Evolutionary conservation across 2,329 filamentous ascomycete species (phyloP), one percentile per base, ranked within the genome.

Genomic region (Sclerotinia glacialis): DNA sequence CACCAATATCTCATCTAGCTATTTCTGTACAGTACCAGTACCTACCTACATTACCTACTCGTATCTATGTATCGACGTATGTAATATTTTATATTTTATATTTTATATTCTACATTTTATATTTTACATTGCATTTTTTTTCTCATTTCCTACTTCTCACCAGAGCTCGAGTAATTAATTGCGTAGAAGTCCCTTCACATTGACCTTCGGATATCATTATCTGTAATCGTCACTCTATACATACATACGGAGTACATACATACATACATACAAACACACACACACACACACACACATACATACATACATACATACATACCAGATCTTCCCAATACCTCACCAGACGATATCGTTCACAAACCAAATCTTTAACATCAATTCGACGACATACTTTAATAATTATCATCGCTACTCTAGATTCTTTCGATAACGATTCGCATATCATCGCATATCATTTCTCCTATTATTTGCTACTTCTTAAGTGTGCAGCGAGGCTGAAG

Each of bases 401-500:
- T 37, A 5, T 26, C 58, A 40, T 49, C 58, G 12, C 44, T 37
- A 60, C 44, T 49, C 31, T 26, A 60, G 44, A 49, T 60, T n/a
- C 5, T 49, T 49, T 49, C 7, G 44, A 60, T 49, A 60, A 60
- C 11, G 44, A 60, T 16, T 58, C 37, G 54, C 37, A 58, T 44
- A 58, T 26, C 21, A 2, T 37, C 31, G 44, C 14, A 37, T 26
- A 37, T 60, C 31, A 21, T 0, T 12, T 23, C 44, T 26, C 31
- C 44, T 65, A 26, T n/a, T n/a, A 50, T 53, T 23, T 37, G 6
- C 34, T 42, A 40, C 7, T 47, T 46, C 31, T 26, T 47, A n/a
- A 49, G 52, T 58, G 42, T 40, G 62, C 70, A 60, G 58, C 58
- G 70, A 75, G 72, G 73, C 73, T 74, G 73, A 73, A 34, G 67